Evolutionary conservation across 192 early-diverging fungal genomes (phyloP).

Genomic region (Spizellomyces punctatus): DNA sequence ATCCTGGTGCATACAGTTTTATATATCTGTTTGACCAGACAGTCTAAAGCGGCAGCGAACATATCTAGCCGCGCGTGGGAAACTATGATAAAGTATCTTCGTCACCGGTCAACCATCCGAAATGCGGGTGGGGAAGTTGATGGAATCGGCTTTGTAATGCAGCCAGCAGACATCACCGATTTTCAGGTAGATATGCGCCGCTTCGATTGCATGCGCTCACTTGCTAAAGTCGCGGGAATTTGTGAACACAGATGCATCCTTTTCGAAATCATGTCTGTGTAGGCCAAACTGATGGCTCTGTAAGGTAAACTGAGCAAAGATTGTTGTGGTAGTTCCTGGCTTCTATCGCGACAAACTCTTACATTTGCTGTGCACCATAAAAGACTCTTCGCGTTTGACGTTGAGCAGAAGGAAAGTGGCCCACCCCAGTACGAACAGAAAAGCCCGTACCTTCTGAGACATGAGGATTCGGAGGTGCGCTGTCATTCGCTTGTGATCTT

Average conservation of each 20-base stretch:
- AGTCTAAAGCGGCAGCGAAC: background rate
- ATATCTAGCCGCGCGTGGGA: conserved; percentile 16
- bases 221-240: background rate
- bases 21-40: background rate
- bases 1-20: background rate
- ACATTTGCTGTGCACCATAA: background rate
- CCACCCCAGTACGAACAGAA: too few relatives aligned
- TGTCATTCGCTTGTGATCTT: too few relatives aligned
- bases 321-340: background rate
- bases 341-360: background rate
- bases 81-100: conserved; percentile 29
- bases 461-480: too few relatives aligned
- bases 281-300: conserved; percentile 17
- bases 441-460: too few relatives aligned
- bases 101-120: conserved; percentile 2
- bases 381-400: too few relatives aligned
- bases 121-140: conserved; percentile 24
- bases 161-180: conserved; percentile 21
- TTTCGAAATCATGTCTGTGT: conserved; percentile 13
- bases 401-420: too few relatives aligned
- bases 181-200: conserved; percentile 20
- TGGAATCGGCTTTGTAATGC: conserved; percentile 20
- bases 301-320: conserved; percentile 8
- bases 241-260: conserved; percentile 18
- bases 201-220: background rate